Percentiles rank a stretch among this genome's conserved stretches.
These are phyloP conservation scores for Pseudogymnoascus sp. DNA, from an alignment of 2,329 filamentous ascomycete species.

Conservation along the genomic window DNA sequence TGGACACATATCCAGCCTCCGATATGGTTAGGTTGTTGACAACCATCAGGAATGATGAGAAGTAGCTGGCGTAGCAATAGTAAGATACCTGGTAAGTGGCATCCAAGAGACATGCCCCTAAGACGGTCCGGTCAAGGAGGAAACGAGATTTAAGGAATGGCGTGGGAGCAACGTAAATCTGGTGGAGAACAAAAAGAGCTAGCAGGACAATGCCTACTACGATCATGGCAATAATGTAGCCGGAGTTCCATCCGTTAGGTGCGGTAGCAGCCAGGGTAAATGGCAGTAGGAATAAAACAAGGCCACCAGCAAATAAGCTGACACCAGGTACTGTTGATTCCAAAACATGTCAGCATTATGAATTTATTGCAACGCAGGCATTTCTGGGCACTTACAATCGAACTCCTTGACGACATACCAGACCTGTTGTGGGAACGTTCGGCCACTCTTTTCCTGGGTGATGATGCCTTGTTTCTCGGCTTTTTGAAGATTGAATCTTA, in stretches of 20 bases:
- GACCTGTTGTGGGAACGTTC: conserved; percentile 18
- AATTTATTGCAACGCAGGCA: background rate
- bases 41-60: conserved; percentile 19
- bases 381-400: conserved; percentile 27
- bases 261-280: conserved; percentile 44
- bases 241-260: conserved; percentile 37
- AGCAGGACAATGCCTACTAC: conserved; percentile 38
- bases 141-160: conserved; percentile 39
- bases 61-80: conserved; percentile 10
- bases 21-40: conserved; percentile 23
- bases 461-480: conserved; percentile 20
- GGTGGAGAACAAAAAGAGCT: conserved; percentile 36
- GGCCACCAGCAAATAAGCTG: conserved; percentile 40
- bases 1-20: conserved; percentile 23
- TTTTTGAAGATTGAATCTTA: conserved; percentile 21
- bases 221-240: conserved; percentile 40
- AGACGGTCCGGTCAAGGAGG: conserved; percentile 25
- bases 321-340: conserved; percentile 34
- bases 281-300: conserved; percentile 48
- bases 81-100: conserved; percentile 12
- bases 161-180: conserved; percentile 36
- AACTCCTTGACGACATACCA: conserved; percentile 31
- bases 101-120: conserved; percentile 23
- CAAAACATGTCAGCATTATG: background rate
- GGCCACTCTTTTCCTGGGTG: conserved; percentile 17